Evolutionary conservation across 768 basidiomycete genomes (phyloP), one percentile per base, ranked within the genome.

Genomic region (Omphalotus guepiniiformis): DNA sequence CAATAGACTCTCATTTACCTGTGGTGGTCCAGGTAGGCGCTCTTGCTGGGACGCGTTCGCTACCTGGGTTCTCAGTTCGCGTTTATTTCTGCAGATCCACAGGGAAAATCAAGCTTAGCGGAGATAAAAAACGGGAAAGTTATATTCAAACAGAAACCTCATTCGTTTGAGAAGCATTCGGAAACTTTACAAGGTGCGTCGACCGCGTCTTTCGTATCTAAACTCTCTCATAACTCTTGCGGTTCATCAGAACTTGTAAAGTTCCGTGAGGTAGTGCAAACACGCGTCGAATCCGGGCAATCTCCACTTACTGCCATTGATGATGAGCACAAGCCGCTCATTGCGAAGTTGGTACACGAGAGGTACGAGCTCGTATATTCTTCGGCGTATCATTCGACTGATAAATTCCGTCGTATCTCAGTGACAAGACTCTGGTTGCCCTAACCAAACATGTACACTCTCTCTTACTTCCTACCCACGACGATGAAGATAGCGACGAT

Each of bases 261-360:
- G 54, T 89, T 90, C 62, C 79, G 89, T 9, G 76, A 79, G 50
- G 80, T 85, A 79, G 66, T 91, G 0, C 78, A 85, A 53, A 66
- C 72, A 35, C 73, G 74, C 45, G 67, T 80, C 19, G 63, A 70
- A 38, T 65, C 63, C 12, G 63, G 73, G 42, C 71, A 75, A 15
- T 63, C 71, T 1, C 74, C 82, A n/a, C 63, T 93, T 23, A 60
- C 59, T 6, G 60, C 57, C 5, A 76, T 93, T 41, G 85, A 91
- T 1, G 76, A 83, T 3, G 79, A 85, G 51, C 74, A 92, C 60
- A 74, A 68, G 53, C 79, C 88, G 1, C 66, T 94, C 21, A 78
- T 95, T 55, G 91, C 82, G 4, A 92, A 93, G 63, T 65, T 93
- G 32, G 80, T 80, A 1, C 87, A 92, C 53, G 93, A 95, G 67